Conservation (phyloP, 345 rosid species). For the Murraya koenigii region DNA sequence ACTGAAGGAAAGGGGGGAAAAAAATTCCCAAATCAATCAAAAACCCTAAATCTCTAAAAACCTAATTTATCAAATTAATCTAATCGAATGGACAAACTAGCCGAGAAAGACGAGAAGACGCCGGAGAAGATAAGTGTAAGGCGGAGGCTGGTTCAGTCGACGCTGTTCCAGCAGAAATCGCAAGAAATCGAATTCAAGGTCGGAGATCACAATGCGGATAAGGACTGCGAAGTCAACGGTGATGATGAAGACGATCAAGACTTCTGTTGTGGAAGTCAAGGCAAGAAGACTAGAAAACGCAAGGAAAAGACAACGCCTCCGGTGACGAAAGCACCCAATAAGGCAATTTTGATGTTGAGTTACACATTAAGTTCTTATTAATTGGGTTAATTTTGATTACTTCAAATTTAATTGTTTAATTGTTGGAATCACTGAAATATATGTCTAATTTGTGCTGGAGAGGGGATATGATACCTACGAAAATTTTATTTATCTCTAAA, state of each 20-base stretch:
- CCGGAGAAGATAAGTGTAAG: slow-evolving; percentile 40
- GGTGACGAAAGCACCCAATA: slow-evolving; percentile 38
- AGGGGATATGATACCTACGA: not conserved
- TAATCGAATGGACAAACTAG: slow-evolving; percentile 5
- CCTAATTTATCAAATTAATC: slow-evolving; percentile 1
- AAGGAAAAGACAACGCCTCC: slow-evolving; percentile 47
- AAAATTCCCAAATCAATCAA: not conserved
- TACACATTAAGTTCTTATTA: not conserved
- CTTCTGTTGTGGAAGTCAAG: slow-evolving; percentile 53
- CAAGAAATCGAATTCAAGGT: slow-evolving; percentile 32
- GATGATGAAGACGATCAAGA: slow-evolving; percentile 21
- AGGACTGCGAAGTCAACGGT: slow-evolving; percentile 19
- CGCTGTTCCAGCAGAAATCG: slow-evolving; percentile 52
- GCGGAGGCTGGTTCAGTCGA: slow-evolving; percentile 77
- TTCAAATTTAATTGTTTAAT: not conserved
- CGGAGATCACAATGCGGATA: slow-evolving; percentile 27
- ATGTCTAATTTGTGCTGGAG: too few species aligned
- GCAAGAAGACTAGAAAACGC: slow-evolving; percentile 47
- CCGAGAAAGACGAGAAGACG: slow-evolving; percentile 12
- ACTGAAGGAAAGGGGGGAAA: too few species aligned
- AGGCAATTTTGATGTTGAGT: slow-evolving; percentile 31
- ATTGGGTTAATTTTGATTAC: not conserved
- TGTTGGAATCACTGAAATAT: too few species aligned
- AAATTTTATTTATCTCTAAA: not conserved
- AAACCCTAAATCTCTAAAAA: slow-evolving; percentile 9